These are phyloP conservation scores for Pyrenophora teres DNA, from an alignment of 2,329 filamentous ascomycete genomes.

Conservation along the genomic window DNA sequence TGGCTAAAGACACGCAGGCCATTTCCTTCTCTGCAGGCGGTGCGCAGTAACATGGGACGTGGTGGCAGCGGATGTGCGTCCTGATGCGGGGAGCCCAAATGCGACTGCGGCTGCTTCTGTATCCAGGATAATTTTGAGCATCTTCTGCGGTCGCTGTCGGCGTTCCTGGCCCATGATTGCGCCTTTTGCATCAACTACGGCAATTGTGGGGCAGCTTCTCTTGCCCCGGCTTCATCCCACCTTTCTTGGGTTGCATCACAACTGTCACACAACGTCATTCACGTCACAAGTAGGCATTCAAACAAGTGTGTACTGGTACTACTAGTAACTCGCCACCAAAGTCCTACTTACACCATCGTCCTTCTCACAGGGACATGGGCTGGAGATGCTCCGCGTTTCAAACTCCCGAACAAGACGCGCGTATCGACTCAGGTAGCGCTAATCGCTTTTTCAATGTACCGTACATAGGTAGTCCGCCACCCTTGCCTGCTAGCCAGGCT, in stretches of 20 bases:
- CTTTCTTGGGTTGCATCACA: neutral
- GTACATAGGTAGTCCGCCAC: neutral
- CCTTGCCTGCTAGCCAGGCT: conserved; percentile 11
- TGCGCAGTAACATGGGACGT: conserved; percentile 38
- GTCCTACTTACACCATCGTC: conserved; percentile 7
- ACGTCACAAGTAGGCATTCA: neutral
- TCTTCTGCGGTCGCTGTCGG: conserved; percentile 32
- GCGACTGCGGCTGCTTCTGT: conserved; percentile 18
- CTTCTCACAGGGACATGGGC: conserved; percentile 5
- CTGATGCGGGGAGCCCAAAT: conserved; percentile 19
- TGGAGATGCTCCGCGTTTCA: conserved; percentile 12
- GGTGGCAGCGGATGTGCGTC: conserved; percentile 25
- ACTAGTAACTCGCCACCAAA: too few species aligned
- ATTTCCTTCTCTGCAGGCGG: conserved; percentile 38
- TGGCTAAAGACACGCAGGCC: conserved; percentile 42
- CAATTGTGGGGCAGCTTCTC: conserved; percentile 14
- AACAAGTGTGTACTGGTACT: neutral
- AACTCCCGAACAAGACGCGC: conserved; percentile 12
- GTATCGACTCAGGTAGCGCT: conserved; percentile 1
- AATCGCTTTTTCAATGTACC: neutral
- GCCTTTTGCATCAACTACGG: conserved; percentile 13
- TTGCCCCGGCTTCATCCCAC: conserved; percentile 1
- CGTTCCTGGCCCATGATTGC: conserved; percentile 27
- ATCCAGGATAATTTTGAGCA: conserved; percentile 23
- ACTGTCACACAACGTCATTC: neutral